Percentiles rank a stretch among this genome's conserved stretches.
These are phyloP conservation scores for Petunia secreta DNA, from an alignment of 257 asterid species.

Conservation along the genomic window DNA sequence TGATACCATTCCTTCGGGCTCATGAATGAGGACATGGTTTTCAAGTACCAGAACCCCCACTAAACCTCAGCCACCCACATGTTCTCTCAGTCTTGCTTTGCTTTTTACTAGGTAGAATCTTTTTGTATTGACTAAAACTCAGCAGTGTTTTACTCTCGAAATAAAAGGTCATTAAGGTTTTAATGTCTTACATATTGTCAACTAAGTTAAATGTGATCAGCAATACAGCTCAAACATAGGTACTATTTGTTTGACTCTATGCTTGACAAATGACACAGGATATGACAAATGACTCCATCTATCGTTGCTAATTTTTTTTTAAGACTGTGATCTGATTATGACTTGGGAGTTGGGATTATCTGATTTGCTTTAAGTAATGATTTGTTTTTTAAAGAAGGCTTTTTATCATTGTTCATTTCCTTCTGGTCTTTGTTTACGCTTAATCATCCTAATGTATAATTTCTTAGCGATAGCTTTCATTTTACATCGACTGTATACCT, in stretches of 20 bases:
- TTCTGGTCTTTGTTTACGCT: no score
- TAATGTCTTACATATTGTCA: not conserved
- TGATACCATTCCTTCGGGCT: slow-evolving; percentile 9
- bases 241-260: not conserved
- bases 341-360: no score
- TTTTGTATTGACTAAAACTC: not conserved
- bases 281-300: not conserved
- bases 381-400: no score
- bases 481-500: no score
- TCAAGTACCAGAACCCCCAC: no score
- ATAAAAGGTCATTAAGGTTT: not conserved
- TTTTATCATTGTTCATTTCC: no score
- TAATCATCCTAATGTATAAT: no score
- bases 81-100: not conserved
- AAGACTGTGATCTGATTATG: no score
- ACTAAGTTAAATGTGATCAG: not conserved
- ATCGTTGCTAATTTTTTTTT: no score
- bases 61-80: not conserved
- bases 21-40: not conserved
- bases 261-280: not conserved
- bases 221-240: not conserved
- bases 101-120: not conserved
- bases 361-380: no score
- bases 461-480: no score
- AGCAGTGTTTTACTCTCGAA: not conserved